These are phyloP conservation scores for Crithidia mellificae DNA, from an alignment of 208 protist species.

Conservation along the genomic window DNA sequence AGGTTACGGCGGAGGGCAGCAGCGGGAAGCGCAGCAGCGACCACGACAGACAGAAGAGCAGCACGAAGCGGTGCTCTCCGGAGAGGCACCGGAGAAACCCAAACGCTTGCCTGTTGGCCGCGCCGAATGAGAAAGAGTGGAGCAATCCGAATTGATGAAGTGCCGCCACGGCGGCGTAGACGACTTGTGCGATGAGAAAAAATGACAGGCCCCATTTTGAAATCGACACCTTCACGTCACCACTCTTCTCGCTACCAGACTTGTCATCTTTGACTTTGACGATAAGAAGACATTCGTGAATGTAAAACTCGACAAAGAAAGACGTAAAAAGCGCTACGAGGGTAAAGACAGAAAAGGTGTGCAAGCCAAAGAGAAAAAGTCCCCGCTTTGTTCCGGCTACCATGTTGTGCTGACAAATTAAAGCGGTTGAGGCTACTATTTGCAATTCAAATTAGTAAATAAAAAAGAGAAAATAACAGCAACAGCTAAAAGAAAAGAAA, in stretches of 20 bases:
- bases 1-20: constrained; percentile 18
- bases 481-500: too few relatives aligned
- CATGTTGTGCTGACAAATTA: constrained; percentile 18
- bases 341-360: constrained; percentile 7
- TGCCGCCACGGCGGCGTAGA: not conserved
- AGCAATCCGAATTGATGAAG: constrained; percentile 13
- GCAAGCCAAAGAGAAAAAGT: constrained; percentile 15
- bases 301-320: constrained; percentile 31
- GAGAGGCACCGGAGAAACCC: not conserved
- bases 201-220: constrained; percentile 16
- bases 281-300: constrained; percentile 18
- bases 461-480: not conserved
- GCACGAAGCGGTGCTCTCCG: constrained; percentile 2
- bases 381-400: constrained; percentile 17
- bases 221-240: not conserved
- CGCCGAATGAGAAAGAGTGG: not conserved
- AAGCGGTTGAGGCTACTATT: too few relatives aligned
- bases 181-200: constrained; percentile 7
- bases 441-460: not conserved
- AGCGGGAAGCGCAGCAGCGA: constrained; percentile 13
- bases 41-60: constrained; percentile 20
- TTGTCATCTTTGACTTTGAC: not conserved
- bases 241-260: not conserved
- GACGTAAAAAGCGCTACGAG: constrained; percentile 11
- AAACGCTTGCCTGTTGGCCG: not conserved